Base-by-base conservation (phyloP, 2,329 filamentous ascomycete genomes). In the Fusarium denticulatum region DNA sequence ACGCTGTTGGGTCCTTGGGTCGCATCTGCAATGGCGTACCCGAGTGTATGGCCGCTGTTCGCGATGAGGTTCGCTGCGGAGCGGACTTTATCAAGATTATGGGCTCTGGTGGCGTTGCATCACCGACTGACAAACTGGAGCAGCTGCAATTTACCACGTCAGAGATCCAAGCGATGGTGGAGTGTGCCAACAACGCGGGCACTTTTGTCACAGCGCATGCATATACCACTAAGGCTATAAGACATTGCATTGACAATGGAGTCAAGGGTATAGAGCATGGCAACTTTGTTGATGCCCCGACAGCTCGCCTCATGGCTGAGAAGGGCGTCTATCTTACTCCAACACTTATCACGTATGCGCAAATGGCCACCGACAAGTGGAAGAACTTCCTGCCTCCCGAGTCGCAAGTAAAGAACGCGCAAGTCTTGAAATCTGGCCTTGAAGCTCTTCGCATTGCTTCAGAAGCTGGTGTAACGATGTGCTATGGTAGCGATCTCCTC, bases 201-300 rank as follows among this genome's bases (percentile, higher is more conserved):
- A 60, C 47, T 9, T 56, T 56, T 6, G 47, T 60, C 2, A 60
- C 58, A 7, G 58, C 58, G 10, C 58, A 60, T 26, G 58, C 58
- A 18, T 60, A 60, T 13, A 56, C 47, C 1, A 83, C 86, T 1
- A 77, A 81, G 47, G 85, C 88, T 0, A 90, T 91, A 42, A 82
- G 84, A 6, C 87, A 89, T 64, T 87, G 86, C 3, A 71, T 74
- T 20, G 49, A 57, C n/a, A 71, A 69, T 15, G 70, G 70, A 7
- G 59, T 62, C 2, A 58, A 32, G 13, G 59, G 59, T 22, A 62
- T 62, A 7, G 59, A 62, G 7, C 59, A 62, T 30, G 59, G 59
- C 6, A 62, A 62, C 22, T 62, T 62, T 16, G 39, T 62, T 3
- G 59, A 62, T 30, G 32, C 30, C 7, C 39, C 49, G 2, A 58